These are phyloP conservation scores for Podospora pseudocomata DNA, from an alignment of 495 filamentous ascomycete species.

Conservation along the genomic window DNA sequence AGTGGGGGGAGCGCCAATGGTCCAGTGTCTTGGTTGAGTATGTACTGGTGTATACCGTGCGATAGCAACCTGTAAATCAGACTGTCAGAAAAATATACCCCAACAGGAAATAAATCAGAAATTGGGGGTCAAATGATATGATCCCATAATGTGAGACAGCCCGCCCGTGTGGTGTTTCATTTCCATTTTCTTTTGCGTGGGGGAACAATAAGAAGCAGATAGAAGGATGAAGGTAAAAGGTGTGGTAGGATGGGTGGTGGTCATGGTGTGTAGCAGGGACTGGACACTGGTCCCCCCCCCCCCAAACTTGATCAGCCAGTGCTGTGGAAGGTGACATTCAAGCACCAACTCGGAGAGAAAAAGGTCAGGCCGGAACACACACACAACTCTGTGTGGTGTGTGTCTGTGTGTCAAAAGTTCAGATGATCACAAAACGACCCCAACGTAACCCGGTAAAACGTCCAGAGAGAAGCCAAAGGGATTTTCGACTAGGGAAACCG, in stretches of 20 bases:
- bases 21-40: constrained; percentile 59
- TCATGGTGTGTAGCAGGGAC: not conserved
- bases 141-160: not conserved
- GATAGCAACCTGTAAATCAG: constrained; percentile 61
- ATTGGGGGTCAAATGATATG: constrained; percentile 10
- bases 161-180: constrained; percentile 17
- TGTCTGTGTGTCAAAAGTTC: constrained; percentile 1
- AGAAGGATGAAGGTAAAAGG: constrained; percentile 7
- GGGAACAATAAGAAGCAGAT: constrained; percentile 23
- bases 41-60: constrained; percentile 59
- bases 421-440: not conserved
- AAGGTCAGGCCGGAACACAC: not conserved
- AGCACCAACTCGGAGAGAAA: not conserved
- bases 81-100: not conserved
- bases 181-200: constrained; percentile 22
- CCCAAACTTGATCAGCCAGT: not conserved
- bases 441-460: not conserved
- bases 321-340: constrained; percentile 7
- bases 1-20: constrained; percentile 56
- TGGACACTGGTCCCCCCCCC: too few species aligned
- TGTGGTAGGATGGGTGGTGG: constrained; percentile 9
- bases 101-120: not conserved
- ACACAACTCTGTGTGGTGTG: not conserved
- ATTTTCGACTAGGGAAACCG: constrained; percentile 25
- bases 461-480: constrained; percentile 1